Percentiles rank a stretch among this genome's conserved stretches.
phyloP scores from a whole-genome alignment of 331 rosid species.

The Erythrophleum ivorense region DNA sequence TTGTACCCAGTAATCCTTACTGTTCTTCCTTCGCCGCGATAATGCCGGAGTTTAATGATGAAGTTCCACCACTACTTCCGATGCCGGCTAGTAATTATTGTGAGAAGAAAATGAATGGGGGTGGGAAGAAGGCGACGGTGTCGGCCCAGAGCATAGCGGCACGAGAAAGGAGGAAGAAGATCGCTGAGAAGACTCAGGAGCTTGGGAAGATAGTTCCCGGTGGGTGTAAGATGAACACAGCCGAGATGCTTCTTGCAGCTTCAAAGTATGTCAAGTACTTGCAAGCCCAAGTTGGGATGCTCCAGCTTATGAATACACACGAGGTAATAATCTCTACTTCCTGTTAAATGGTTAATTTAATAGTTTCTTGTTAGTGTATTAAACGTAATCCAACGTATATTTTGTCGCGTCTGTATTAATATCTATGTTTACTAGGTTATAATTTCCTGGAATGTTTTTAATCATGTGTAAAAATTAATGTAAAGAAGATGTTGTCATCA shows the following conservation, averaged over 20 bases:
- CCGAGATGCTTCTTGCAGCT: slow-evolving; percentile 84
- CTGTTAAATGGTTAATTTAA: not conserved
- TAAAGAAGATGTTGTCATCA: not conserved
- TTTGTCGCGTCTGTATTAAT: no score
- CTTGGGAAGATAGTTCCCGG: slow-evolving; percentile 83
- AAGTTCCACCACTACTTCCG: not conserved
- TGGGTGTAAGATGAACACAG: slow-evolving; percentile 84
- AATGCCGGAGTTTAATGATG: not conserved
- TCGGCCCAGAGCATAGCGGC: slow-evolving; percentile 82
- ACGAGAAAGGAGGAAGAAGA: slow-evolving; percentile 79
- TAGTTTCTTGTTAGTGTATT: not conserved
- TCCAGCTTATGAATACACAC: slow-evolving; percentile 49
- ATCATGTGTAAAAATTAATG: not conserved
- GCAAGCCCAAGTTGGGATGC: slow-evolving; percentile 71
- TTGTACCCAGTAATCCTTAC: not conserved
- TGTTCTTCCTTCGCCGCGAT: not conserved
- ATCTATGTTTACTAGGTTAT: no score
- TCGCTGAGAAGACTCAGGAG: slow-evolving; percentile 78
- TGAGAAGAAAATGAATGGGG: not conserved
- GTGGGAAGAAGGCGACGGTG: slow-evolving; percentile 4
- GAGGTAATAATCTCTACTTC: slow-evolving; percentile 38
- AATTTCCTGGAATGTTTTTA: not conserved
- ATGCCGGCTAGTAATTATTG: not conserved
- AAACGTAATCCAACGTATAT: no score
- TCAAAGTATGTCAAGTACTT: slow-evolving; percentile 74